Evolutionary conservation across 805 yeast species (phyloP).

Genomic region (Yarrowia sp.): DNA sequence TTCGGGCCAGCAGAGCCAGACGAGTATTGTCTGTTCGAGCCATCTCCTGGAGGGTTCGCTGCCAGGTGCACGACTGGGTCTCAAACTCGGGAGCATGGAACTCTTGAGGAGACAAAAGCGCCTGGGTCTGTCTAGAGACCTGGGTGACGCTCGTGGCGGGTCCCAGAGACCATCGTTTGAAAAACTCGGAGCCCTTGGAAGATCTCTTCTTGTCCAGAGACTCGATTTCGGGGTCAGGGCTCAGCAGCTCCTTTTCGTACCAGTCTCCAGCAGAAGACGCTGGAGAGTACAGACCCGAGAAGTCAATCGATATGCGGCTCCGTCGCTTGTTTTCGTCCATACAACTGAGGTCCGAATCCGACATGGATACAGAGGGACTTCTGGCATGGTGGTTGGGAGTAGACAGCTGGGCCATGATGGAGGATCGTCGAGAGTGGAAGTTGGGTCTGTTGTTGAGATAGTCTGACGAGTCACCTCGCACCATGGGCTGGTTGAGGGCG

Average conservation of each 20-base stretch:
- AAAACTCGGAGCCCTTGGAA: slow-evolving; percentile 6
- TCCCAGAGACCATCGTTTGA: slow-evolving; percentile 17
- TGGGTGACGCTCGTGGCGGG: slow-evolving; percentile 11
- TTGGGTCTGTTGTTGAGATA: neutral
- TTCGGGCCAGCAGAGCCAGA: slow-evolving; percentile 4
- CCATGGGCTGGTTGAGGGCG: slow-evolving; percentile 20
- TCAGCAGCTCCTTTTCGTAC: slow-evolving; percentile 13
- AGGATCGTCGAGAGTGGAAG: slow-evolving; percentile 8
- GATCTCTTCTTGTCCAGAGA: slow-evolving; percentile 12
- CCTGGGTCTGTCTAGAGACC: slow-evolving; percentile 16
- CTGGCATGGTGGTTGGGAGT: slow-evolving; percentile 12
- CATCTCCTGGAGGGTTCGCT: slow-evolving; percentile 21
- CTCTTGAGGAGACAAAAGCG: slow-evolving; percentile 13
- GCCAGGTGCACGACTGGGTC: slow-evolving; percentile 12
- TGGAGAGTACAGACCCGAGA: slow-evolving; percentile 23
- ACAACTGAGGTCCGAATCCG: slow-evolving; percentile 16
- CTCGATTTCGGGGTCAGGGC: slow-evolving; percentile 18
- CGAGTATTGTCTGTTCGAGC: slow-evolving; percentile 23
- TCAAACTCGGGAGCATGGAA: slow-evolving; percentile 1
- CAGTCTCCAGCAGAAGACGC: slow-evolving; percentile 16
- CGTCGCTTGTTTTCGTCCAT: slow-evolving; percentile 22
- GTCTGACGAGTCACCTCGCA: neutral
- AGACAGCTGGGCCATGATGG: slow-evolving; percentile 20
- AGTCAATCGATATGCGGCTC: slow-evolving; percentile 16
- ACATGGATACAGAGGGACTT: slow-evolving; percentile 11